Evolutionary conservation across 495 filamentous ascomycete species (phyloP).

Genomic region (Aspergillus mulundensis): DNA sequence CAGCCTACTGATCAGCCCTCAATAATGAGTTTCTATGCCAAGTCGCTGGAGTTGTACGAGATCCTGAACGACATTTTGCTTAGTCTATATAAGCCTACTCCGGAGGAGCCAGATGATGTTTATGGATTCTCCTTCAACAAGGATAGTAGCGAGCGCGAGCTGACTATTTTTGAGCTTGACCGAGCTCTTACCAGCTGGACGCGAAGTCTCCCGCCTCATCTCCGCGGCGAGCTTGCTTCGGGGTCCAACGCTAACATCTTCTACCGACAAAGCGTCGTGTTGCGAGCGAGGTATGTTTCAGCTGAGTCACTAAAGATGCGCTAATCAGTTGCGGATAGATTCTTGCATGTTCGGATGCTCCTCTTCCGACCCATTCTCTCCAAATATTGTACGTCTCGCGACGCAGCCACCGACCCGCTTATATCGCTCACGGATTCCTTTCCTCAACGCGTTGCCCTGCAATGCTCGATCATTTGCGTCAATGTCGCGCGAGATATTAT

Average conservation of each 20-base stretch:
- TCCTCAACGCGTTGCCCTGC: slow-evolving; percentile 33
- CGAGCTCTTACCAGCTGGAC: slow-evolving; percentile 32
- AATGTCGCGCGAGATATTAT: slow-evolving; percentile 36
- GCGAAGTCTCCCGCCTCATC: slow-evolving; percentile 26
- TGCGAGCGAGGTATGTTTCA: slow-evolving; percentile 27
- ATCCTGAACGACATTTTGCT: slow-evolving; percentile 40
- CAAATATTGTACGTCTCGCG: slow-evolving; percentile 32
- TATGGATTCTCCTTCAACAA: slow-evolving; percentile 33
- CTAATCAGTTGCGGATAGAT: slow-evolving; percentile 13
- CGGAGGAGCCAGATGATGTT: slow-evolving; percentile 28
- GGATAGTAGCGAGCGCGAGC: slow-evolving; percentile 21
- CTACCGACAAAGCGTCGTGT: slow-evolving; percentile 31
- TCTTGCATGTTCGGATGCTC: slow-evolving; percentile 35
- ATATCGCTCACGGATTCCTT: slow-evolving; percentile 31
- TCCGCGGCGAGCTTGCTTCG: slow-evolving; percentile 13
- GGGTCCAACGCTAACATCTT: slow-evolving; percentile 22
- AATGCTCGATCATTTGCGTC: slow-evolving; percentile 37
- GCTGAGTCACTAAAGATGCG: neutral
- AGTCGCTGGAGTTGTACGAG: slow-evolving; percentile 37
- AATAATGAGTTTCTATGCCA: slow-evolving; percentile 39
- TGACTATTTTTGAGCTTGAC: slow-evolving; percentile 36
- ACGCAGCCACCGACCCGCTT: slow-evolving; percentile 22
- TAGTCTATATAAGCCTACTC: slow-evolving; percentile 28
- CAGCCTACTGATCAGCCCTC: slow-evolving; percentile 29
- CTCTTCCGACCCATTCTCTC: slow-evolving; percentile 36